Base-by-base conservation (phyloP, 345 rosid genomes). In the Camelina hispida region DNA sequence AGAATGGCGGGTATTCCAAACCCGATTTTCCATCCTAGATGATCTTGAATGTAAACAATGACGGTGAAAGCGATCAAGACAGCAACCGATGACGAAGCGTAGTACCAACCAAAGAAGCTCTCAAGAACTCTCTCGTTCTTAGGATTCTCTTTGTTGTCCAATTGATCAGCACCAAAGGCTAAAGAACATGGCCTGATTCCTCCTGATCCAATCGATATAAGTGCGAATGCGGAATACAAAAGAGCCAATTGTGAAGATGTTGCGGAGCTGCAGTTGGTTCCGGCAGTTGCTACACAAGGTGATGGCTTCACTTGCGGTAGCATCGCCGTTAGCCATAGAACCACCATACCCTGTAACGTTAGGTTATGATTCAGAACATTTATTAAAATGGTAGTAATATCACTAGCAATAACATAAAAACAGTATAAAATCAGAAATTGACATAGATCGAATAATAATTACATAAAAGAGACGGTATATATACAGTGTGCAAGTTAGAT, bases 131-230 rank as follows among this genome's bases (percentile, higher is more conserved):
- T 80, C 35, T 82, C 78, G 18, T 86, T 85, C 61, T 82, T 82
- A 3, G 87, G 88, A 65, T 86, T 83, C 23, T 78, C 83, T 64
- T 71, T 82, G 69, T 80, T 80, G 65, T 81, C 84, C 35, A 87
- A 47, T 23, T 89, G 92, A 60, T 86, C 88, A 50, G 92, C 96
- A 44, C 92, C 92, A 78, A 89, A 89, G 56, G 96, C 96, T 53
- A 89, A 48, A 60, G 90, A 89, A 62, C 91, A 88, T 8, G 96
- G 92, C 81, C 91, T 85, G 68, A 90, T 75, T 18, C 93, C 96
- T 4, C 96, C 96, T 14, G 96, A 89, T 54, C 96, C 96, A 15
- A 82, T 78, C 59, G 96, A 79, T 40, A 90, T 86, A 57, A 86
- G 83, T 1, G 82, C 84, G 18, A 86, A 81, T 7, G 87, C 81